Conservation (phyloP, 169 alveolate genomes). For the Neospora caninum region DNA sequence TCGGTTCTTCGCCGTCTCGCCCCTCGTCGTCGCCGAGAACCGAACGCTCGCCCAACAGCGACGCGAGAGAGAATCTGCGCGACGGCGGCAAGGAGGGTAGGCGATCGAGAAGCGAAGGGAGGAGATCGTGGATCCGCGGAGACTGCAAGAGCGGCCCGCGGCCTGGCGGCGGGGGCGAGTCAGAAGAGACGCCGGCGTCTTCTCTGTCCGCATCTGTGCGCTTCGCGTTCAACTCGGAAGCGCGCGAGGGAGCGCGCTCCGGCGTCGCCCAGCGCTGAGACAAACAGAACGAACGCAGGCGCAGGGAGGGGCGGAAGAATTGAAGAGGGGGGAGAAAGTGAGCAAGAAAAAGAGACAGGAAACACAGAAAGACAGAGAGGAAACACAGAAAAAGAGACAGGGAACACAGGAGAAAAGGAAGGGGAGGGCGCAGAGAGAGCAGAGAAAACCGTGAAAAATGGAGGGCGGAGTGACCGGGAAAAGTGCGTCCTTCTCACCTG, state of each 20-base stretch:
- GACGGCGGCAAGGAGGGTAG: neutral
- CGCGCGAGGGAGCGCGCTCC: neutral
- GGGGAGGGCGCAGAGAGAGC: neutral
- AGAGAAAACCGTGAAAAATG: neutral
- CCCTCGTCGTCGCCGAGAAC: constrained; percentile 11
- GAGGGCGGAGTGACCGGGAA: neutral
- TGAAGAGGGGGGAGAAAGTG: too few relatives aligned
- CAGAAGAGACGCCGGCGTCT: neutral
- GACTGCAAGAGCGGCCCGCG: neutral
- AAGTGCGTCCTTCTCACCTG: neutral
- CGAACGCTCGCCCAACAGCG: constrained; percentile 10
- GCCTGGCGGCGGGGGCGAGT: neutral
- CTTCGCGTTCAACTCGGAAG: neutral
- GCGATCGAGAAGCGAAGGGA: neutral
- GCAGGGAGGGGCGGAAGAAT: neutral
- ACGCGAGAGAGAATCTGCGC: constrained; percentile 9
- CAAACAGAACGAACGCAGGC: neutral
- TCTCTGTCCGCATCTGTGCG: neutral
- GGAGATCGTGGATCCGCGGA: neutral
- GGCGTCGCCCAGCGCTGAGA: neutral
- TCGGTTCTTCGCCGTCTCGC: neutral
- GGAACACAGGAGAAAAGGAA: neutral
- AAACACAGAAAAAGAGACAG: neutral
- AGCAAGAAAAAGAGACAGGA: neutral
- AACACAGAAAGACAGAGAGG: neutral